A percentile compares a stretch with the other conserved stretches of the same genome.
Evolutionary conservation across 306 rosid species (phyloP).

Genomic region (Vicia villosa): DNA sequence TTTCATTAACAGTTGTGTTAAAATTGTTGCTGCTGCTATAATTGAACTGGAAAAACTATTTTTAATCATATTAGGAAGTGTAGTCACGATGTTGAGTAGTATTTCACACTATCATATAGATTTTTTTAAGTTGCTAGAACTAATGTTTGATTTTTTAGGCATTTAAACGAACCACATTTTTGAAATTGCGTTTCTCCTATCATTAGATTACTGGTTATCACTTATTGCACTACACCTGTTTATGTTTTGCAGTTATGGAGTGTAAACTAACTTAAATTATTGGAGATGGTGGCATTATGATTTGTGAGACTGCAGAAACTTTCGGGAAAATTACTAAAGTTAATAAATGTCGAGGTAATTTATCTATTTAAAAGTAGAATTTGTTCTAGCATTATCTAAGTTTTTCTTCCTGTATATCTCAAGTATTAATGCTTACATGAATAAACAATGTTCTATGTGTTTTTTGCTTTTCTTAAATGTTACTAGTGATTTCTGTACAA

Average conservation of each 20-base stretch:
- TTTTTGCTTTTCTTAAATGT: neutral
- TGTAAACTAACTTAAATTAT: constrained; percentile 60
- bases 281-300: constrained; percentile 73
- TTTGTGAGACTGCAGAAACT: constrained; percentile 83
- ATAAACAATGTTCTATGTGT: neutral
- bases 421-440: constrained; percentile 10
- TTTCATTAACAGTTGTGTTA: no score
- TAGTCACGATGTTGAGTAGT: no score
- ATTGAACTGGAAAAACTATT: no score
- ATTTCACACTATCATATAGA: no score
- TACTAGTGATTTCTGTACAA: neutral
- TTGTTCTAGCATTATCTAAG: constrained; percentile 9
- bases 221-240: no score
- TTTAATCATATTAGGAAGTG: no score
- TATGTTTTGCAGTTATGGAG: constrained; percentile 63
- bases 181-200: no score
- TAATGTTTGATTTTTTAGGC: no score
- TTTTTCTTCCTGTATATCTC: constrained; percentile 18
- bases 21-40: no score
- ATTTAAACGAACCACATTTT: no score
- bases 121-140: no score
- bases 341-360: constrained; percentile 63
- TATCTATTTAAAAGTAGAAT: constrained; percentile 21
- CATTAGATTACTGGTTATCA: no score
- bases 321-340: constrained; percentile 75